phyloP scores from a whole-genome alignment of 2,329 filamentous ascomycete species.

The Ceratocystis diversiconidia region DNA sequence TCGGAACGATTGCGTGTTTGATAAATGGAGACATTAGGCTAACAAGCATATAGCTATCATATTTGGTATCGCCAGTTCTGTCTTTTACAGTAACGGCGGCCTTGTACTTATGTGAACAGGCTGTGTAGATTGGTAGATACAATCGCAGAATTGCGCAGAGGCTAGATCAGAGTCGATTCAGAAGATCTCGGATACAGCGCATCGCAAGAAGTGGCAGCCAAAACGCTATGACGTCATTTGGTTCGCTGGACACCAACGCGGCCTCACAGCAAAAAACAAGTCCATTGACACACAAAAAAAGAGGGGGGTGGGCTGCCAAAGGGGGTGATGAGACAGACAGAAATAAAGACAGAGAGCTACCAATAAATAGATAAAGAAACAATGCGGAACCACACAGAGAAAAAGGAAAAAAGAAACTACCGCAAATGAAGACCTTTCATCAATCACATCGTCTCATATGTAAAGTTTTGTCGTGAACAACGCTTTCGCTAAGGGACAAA shows the following conservation, averaged over 20 bases:
- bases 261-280: not conserved
- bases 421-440: slow-evolving; percentile 6
- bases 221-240: not conserved
- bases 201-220: not conserved
- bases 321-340: not conserved
- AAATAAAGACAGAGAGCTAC: not conserved
- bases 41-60: not conserved
- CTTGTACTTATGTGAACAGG: not conserved
- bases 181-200: not conserved
- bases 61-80: slow-evolving; percentile 2
- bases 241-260: no score
- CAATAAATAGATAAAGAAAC: not conserved
- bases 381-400: not conserved
- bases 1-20: slow-evolving; percentile 6
- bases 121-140: not conserved
- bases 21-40: not conserved
- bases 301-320: not conserved
- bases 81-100: not conserved
- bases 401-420: not conserved
- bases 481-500: slow-evolving; percentile 4
- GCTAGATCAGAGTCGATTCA: not conserved
- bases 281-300: not conserved
- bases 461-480: slow-evolving; percentile 9
- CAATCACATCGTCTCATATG: not conserved
- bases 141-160: not conserved